These are phyloP conservation scores for Gossypium raimondii DNA, from an alignment of 345 rosid genomes.

Conservation along the genomic window DNA sequence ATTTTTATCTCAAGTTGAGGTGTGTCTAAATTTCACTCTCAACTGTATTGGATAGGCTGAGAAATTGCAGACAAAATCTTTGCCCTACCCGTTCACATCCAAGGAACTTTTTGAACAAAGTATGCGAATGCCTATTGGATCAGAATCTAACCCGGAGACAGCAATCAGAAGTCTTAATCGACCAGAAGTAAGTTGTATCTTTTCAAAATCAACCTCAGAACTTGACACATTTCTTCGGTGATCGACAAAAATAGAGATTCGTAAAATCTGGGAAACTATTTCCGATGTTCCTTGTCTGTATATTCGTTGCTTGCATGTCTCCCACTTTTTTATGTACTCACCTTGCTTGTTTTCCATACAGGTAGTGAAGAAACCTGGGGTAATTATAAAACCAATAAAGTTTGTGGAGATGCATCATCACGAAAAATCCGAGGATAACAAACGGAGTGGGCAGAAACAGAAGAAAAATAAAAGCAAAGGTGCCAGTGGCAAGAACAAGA, in stretches of 20 bases:
- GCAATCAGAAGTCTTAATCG: slow-evolving; percentile 61
- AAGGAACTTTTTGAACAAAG: slow-evolving; percentile 76
- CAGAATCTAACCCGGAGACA: slow-evolving; percentile 82
- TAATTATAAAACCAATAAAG: slow-evolving; percentile 70
- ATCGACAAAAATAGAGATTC: not conserved
- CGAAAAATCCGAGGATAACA: slow-evolving; percentile 38
- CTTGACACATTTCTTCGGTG: not conserved
- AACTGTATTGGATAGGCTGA: slow-evolving; percentile 54
- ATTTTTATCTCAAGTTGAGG: not conserved
- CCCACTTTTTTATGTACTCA: not conserved
- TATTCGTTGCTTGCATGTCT: not conserved
- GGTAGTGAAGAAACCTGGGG: slow-evolving; percentile 81
- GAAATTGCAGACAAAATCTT: slow-evolving; percentile 59
- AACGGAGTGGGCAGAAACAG: slow-evolving; percentile 33
- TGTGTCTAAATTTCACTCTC: not conserved
- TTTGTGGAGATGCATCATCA: slow-evolving; percentile 66
- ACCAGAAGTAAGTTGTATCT: slow-evolving; percentile 55
- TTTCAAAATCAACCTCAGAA: not conserved
- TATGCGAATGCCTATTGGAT: slow-evolving; percentile 90
- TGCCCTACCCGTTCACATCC: slow-evolving; percentile 82
- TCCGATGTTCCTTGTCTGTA: not conserved
- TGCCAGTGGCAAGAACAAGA: not conserved
- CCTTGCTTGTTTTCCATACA: slow-evolving; percentile 19
- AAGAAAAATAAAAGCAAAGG: slow-evolving; percentile 24
- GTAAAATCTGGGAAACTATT: not conserved